These are phyloP conservation scores for Yamadazyma phyllophila DNA, from an alignment of 805 yeast genomes.

Conservation along the genomic window DNA sequence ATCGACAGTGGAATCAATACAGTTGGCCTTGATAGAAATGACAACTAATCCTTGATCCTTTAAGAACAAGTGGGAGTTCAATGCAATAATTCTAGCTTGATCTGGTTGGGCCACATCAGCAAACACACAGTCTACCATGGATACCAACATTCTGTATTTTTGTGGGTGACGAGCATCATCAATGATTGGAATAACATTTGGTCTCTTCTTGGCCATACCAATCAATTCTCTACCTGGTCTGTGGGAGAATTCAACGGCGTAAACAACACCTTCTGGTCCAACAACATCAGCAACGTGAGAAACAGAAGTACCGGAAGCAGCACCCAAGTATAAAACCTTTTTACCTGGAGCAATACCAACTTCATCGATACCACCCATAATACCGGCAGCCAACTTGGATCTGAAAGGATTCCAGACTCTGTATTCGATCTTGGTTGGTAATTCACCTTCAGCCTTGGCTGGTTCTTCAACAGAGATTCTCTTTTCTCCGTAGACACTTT, in stretches of 20 bases:
- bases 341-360: slow-evolving; percentile 96
- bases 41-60: slow-evolving; percentile 99
- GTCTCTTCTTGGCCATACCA: slow-evolving; percentile 99
- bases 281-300: slow-evolving; percentile 98
- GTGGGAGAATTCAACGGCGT: slow-evolving; percentile 99
- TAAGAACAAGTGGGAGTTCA: slow-evolving; percentile 96
- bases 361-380: slow-evolving; percentile 99
- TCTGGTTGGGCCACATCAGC: slow-evolving; percentile 99
- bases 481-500: slow-evolving; percentile 97
- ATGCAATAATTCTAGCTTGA: slow-evolving; percentile 99
- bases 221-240: slow-evolving; percentile 99
- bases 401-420: slow-evolving; percentile 99
- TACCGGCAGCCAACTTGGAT: slow-evolving; percentile 99
- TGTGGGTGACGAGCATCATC: slow-evolving; percentile 99
- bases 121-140: slow-evolving; percentile 98
- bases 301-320: slow-evolving; percentile 99
- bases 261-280: slow-evolving; percentile 98
- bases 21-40: slow-evolving; percentile 98
- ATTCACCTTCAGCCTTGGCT: slow-evolving; percentile 79
- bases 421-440: slow-evolving; percentile 94
- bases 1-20: slow-evolving; percentile 99
- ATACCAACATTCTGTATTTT: slow-evolving; percentile 97
- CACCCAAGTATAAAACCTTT: slow-evolving; percentile 96
- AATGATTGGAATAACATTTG: slow-evolving; percentile 96
- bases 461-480: slow-evolving; percentile 93